Evolutionary conservation across 352 stramenopile species (phyloP).

Genomic region (Halophytophthora polymorphica): DNA sequence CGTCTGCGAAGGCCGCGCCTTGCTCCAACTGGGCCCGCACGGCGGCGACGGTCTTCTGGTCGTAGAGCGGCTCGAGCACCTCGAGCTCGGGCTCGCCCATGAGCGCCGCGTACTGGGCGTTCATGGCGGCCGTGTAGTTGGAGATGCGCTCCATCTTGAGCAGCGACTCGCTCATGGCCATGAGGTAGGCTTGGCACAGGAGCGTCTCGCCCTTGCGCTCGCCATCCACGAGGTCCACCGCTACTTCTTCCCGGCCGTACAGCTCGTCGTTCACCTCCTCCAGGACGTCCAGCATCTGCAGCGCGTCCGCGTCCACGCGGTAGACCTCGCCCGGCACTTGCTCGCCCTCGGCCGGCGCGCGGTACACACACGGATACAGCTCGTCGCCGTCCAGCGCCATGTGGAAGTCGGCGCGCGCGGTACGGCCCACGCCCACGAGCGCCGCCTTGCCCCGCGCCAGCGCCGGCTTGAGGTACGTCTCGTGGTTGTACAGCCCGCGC

Average conservation of each 20-base stretch:
- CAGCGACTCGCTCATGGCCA: conserved; percentile 46
- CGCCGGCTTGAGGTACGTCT: conserved; percentile 41
- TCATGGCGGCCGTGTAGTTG: conserved; percentile 59
- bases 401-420: conserved; percentile 20
- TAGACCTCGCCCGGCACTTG: conserved; percentile 42
- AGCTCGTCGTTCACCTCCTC: conserved; percentile 67
- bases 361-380: conserved; percentile 40
- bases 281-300: conserved; percentile 59
- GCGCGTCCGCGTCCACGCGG: conserved; percentile 34
- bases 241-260: conserved; percentile 66
- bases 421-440: conserved; percentile 29
- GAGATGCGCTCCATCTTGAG: conserved; percentile 43
- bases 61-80: conserved; percentile 61
- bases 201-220: conserved; percentile 37
- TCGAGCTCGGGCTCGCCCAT: conserved; percentile 18
- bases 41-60: conserved; percentile 24
- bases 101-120: conserved; percentile 23
- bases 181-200: conserved; percentile 53
- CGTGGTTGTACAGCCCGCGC: conserved; percentile 50
- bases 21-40: conserved; percentile 39
- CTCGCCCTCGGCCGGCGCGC: conserved; percentile 20
- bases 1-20: conserved; percentile 38
- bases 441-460: conserved; percentile 30
- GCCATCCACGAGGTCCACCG: conserved; percentile 47
- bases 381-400: conserved; percentile 38